Percentiles rank a stretch among this genome's conserved stretches.
phyloP scores from a whole-genome alignment of 192 early-diverging fungal genomes.

The Backusella sp. region DNA sequence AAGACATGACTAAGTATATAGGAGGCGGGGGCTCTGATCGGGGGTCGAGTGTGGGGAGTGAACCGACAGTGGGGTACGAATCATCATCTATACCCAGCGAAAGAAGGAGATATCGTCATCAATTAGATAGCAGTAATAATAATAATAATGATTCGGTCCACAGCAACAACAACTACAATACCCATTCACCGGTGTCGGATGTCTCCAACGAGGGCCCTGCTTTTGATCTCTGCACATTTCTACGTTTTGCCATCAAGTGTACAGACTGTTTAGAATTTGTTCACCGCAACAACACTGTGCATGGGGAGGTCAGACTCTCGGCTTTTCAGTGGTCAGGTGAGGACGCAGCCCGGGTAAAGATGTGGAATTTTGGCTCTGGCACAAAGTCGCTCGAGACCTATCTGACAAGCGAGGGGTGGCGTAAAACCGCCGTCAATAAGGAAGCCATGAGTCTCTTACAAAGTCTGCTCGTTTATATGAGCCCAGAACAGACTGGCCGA shows the following conservation, averaged over 20 bases:
- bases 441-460: constrained; percentile 16
- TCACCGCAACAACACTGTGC: constrained; percentile 27
- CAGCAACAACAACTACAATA: background rate
- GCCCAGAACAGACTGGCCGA: constrained; percentile 36
- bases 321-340: constrained; percentile 29
- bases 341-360: constrained; percentile 18
- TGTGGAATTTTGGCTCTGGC: constrained; percentile 25
- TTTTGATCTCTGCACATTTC: constrained; percentile 30
- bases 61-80: background rate
- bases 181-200: background rate
- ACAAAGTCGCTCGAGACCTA: constrained; percentile 18
- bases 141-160: background rate
- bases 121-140: background rate
- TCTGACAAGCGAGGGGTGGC: constrained; percentile 27
- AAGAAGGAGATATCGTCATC: background rate
- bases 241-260: constrained; percentile 31
- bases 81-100: background rate
- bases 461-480: constrained; percentile 22
- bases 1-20: background rate
- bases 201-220: background rate
- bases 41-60: constrained; percentile 3
- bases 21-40: background rate
- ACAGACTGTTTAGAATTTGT: constrained; percentile 34
- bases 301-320: constrained; percentile 29
- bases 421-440: constrained; percentile 22